Evolutionary conservation across 1,139 yeast species (phyloP).

Genomic region (Lizanozyma gosingica): DNA sequence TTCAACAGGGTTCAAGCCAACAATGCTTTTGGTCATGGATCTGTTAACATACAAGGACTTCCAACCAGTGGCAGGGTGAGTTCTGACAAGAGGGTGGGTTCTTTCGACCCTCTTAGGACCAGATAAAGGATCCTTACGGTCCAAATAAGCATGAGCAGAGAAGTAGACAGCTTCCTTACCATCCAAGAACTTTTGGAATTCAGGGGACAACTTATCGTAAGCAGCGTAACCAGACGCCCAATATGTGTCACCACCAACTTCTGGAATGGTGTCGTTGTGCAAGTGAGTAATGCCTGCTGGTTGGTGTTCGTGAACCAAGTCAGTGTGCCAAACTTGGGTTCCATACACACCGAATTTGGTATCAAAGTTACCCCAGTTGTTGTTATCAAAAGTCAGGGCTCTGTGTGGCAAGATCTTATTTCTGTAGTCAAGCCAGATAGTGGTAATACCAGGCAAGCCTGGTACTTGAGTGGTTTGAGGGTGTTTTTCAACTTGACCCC

Average conservation of each 20-base stretch:
- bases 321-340: constrained; percentile 35
- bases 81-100: constrained; percentile 32
- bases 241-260: constrained; percentile 28
- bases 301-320: constrained; percentile 27
- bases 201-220: constrained; percentile 29
- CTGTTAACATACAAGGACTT: constrained; percentile 30
- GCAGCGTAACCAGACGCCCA: constrained; percentile 33
- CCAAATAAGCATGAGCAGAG: constrained; percentile 27
- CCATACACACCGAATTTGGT: too few species aligned
- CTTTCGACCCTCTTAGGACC: constrained; percentile 28
- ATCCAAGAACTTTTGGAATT: constrained; percentile 26
- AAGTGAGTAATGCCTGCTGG: constrained; percentile 33
- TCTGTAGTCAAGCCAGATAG: constrained; percentile 44
- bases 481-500: constrained; percentile 24
- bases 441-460: constrained; percentile 37
- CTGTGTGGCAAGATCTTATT: too few species aligned
- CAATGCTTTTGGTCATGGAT: constrained; percentile 27
- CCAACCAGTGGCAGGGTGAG: constrained; percentile 38
- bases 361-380: too few species aligned
- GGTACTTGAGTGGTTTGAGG: constrained; percentile 24
- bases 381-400: too few species aligned
- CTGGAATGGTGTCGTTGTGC: constrained; percentile 26
- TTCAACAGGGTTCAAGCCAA: constrained; percentile 31
- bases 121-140: constrained; percentile 22
- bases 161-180: constrained; percentile 29